These are phyloP conservation scores for Catharanthus roseus DNA, from an alignment of 257 asterid genomes.

Conservation along the genomic window DNA sequence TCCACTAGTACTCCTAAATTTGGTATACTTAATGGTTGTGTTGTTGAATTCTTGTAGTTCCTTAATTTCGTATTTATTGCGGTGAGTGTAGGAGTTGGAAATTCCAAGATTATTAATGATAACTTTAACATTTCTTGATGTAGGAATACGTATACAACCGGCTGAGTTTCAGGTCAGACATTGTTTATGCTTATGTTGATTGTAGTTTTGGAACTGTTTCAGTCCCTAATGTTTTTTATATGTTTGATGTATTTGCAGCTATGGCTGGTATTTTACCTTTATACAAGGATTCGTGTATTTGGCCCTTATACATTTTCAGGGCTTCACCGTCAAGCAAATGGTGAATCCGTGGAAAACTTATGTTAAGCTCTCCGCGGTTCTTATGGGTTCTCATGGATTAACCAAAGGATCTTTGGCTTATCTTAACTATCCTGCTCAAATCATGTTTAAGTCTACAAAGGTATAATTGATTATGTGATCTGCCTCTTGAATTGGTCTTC, in stretches of 20 bases:
- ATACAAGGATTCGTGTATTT: constrained; percentile 88
- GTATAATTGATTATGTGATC: constrained; percentile 24
- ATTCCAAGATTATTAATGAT: constrained; percentile 25
- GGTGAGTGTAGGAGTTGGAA: constrained; percentile 10
- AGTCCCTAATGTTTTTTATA: not conserved
- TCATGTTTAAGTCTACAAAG: constrained; percentile 96
- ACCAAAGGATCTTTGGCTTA: constrained; percentile 91
- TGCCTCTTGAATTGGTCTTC: not conserved
- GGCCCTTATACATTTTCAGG: constrained; percentile 63
- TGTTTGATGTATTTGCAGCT: constrained; percentile 46
- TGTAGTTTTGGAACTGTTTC: not conserved
- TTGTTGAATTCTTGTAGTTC: not conserved
- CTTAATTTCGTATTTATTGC: not conserved
- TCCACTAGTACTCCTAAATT: not conserved
- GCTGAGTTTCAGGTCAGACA: constrained; percentile 62
- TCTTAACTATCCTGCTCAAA: constrained; percentile 93
- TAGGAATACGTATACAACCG: constrained; percentile 93
- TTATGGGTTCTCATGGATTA: constrained; percentile 94
- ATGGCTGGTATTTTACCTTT: constrained; percentile 93
- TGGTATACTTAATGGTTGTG: not conserved
- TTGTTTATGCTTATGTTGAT: not conserved
- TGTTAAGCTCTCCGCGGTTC: constrained; percentile 80
- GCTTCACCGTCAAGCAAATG: constrained; percentile 91
- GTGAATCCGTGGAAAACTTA: constrained; percentile 93
- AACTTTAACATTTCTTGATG: constrained; percentile 17